Conservation (phyloP, 2,329 filamentous ascomycete genomes). For the Zymoseptoria crescenta region DNA sequence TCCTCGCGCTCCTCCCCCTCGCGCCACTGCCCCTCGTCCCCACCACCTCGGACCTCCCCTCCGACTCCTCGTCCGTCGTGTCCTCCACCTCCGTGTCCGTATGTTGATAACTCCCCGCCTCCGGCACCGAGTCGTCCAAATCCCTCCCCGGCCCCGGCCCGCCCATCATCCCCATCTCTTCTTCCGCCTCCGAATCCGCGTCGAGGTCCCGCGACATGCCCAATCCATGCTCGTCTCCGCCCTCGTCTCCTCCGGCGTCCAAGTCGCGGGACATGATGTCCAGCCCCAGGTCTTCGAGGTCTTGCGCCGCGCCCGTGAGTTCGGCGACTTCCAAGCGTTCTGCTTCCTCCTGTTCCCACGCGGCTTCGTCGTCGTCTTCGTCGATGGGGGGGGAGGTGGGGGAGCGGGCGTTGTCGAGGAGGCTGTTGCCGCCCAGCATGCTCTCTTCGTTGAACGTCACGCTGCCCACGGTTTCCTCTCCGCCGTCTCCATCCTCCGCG, state of each 20-base stretch:
- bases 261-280: constrained; percentile 14
- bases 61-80: constrained; percentile 19
- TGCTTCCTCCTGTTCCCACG: constrained; percentile 35
- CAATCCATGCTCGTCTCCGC: constrained; percentile 46
- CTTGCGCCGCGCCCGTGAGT: constrained; percentile 39
- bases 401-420: constrained; percentile 7
- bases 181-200: constrained; percentile 40
- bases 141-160: constrained; percentile 25
- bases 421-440: constrained; percentile 39
- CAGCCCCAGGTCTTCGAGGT: constrained; percentile 39
- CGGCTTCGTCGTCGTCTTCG: constrained; percentile 34
- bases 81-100: constrained; percentile 47
- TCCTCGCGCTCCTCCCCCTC: constrained; percentile 4
- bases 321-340: constrained; percentile 41
- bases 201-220: constrained; percentile 49
- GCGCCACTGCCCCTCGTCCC: constrained; percentile 13
- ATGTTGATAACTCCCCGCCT: constrained; percentile 47
- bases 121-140: constrained; percentile 45
- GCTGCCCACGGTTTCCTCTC: constrained; percentile 35
- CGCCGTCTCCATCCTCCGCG: constrained; percentile 38
- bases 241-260: constrained; percentile 28
- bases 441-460: constrained; percentile 43
- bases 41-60: constrained; percentile 22
- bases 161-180: too few species aligned
- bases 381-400: constrained; percentile 21